Percentiles rank a stretch among this genome's conserved stretches.
These are phyloP conservation scores for Trichomonas tenax DNA, from an alignment of 208 protist genomes.

Conservation along the genomic window DNA sequence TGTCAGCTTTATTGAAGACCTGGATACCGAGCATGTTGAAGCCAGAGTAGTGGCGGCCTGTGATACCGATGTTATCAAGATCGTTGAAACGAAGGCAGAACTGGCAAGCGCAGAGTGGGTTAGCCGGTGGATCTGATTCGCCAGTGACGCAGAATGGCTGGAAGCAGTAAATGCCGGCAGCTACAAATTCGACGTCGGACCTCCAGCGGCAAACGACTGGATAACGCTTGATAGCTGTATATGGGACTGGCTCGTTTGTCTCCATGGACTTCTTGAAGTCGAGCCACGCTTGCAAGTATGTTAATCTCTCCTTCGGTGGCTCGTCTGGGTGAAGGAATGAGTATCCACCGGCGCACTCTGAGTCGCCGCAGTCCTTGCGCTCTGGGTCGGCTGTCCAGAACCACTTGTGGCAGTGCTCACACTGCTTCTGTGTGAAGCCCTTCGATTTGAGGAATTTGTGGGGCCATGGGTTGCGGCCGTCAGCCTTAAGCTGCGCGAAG, in stretches of 20 bases:
- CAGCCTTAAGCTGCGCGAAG: not conserved
- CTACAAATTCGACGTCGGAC: slow-evolving; percentile 11
- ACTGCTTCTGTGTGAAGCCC: not conserved
- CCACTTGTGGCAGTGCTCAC: not conserved
- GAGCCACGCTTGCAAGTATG: not conserved
- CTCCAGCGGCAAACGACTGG: slow-evolving; percentile 21
- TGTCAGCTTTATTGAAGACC: not conserved
- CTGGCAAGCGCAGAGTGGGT: slow-evolving; percentile 7
- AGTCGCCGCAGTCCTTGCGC: not conserved
- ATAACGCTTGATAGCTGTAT: not conserved
- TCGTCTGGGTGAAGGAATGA: slow-evolving; percentile 11
- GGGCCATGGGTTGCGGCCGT: not conserved
- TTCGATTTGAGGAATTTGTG: not conserved
- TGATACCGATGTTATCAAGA: slow-evolving; percentile 24
- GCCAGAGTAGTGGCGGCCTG: slow-evolving; percentile 17
- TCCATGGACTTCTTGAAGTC: not conserved
- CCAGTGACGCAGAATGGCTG: slow-evolving; percentile 22
- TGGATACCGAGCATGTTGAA: slow-evolving; percentile 25
- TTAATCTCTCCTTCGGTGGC: not conserved
- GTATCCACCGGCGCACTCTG: not conserved
- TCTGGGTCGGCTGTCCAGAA: not conserved
- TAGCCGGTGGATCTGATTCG: slow-evolving; percentile 4
- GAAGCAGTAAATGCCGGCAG: slow-evolving; percentile 20
- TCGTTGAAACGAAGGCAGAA: slow-evolving; percentile 24
- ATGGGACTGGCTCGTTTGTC: not conserved